Conservation (phyloP, 2,329 filamentous ascomycete genomes). For the Xylariales sp. region DNA sequence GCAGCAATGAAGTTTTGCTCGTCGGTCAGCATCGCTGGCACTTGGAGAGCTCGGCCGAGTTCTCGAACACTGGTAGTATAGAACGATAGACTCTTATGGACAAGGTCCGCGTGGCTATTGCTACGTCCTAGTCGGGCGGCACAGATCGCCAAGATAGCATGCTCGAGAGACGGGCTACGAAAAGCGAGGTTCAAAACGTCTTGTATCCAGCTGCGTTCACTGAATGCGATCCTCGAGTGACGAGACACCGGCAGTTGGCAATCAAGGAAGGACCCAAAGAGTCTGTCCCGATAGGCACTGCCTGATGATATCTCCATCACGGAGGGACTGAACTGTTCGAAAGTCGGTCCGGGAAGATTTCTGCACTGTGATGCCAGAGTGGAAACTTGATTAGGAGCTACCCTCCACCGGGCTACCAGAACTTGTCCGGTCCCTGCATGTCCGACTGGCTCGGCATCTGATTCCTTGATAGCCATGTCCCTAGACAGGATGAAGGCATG, state of each 20-base stretch:
- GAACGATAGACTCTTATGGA: constrained; percentile 7
- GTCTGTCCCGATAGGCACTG: constrained; percentile 7
- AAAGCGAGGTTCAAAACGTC: constrained; percentile 6
- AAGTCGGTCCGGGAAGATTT: background rate
- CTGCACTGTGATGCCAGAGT: background rate
- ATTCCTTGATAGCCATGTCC: constrained; percentile 2
- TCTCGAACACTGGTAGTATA: constrained; percentile 7
- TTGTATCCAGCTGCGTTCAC: constrained; percentile 7
- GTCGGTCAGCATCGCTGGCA: background rate
- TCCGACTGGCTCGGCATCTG: background rate
- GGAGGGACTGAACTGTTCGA: background rate
- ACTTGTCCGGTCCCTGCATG: constrained; percentile 1
- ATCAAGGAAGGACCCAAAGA: constrained; percentile 7
- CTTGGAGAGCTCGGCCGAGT: background rate
- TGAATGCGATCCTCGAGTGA: constrained; percentile 13
- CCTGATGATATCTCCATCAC: background rate
- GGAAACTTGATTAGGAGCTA: constrained; percentile 6
- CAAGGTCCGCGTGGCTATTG: background rate
- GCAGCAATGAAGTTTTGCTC: constrained; percentile 17
- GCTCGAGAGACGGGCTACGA: constrained; percentile 6
- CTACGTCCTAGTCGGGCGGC: constrained; percentile 8
- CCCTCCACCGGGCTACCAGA: constrained; percentile 10
- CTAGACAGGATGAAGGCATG: constrained; percentile 11
- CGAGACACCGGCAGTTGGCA: constrained; percentile 11
- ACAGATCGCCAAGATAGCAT: constrained; percentile 8